phyloP scores from a whole-genome alignment of 192 early-diverging fungal genomes.

The Backusella luteola region DNA sequence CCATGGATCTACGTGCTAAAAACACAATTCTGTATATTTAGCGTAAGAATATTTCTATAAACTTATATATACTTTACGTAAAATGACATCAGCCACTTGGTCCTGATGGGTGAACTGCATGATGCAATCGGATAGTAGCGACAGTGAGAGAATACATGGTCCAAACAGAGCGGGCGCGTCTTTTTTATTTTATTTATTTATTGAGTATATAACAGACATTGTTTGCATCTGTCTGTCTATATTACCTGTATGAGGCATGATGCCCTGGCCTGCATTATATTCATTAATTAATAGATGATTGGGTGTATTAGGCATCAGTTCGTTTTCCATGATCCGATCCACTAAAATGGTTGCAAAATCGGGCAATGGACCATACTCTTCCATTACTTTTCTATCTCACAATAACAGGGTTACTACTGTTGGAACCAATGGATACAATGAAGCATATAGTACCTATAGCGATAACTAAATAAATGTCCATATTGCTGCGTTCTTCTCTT shows the following conservation, averaged over 20 bases:
- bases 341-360: constrained; percentile 44
- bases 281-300: constrained; percentile 65
- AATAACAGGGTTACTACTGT: not conserved
- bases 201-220: no score
- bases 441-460: constrained; percentile 41
- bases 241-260: constrained; percentile 53
- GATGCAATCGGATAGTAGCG: constrained; percentile 60
- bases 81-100: constrained; percentile 24
- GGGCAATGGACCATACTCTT: constrained; percentile 55
- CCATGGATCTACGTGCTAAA: constrained; percentile 56
- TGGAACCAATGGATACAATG: not conserved
- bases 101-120: constrained; percentile 56
- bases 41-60: not conserved
- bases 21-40: not conserved
- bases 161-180: constrained; percentile 65
- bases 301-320: constrained; percentile 40
- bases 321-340: constrained; percentile 37
- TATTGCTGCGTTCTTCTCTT: constrained; percentile 69
- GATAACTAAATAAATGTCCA: constrained; percentile 63
- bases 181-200: not conserved
- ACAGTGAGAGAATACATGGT: constrained; percentile 54
- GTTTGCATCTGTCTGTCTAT: no score
- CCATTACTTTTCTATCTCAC: constrained; percentile 44
- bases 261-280: constrained; percentile 68
- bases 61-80: constrained; percentile 39